A percentile compares a stretch with the other conserved stretches of the same genome.
These are phyloP conservation scores for Nicotiana tomentosiformis DNA, from an alignment of 257 asterid genomes.

Conservation along the genomic window DNA sequence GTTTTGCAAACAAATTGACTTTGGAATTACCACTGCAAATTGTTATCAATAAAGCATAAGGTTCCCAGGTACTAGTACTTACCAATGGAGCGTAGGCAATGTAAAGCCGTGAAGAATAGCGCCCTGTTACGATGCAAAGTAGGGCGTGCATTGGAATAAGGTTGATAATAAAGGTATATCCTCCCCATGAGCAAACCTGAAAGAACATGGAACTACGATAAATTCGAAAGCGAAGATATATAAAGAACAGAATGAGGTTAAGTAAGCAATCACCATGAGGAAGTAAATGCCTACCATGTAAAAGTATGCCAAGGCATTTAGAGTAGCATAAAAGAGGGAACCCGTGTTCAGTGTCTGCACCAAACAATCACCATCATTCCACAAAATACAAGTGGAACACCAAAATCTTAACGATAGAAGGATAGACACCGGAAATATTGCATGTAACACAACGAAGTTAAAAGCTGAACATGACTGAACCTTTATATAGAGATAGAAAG, in stretches of 20 bases:
- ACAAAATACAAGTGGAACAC: background rate
- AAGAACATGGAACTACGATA: background rate
- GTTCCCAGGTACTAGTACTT: conserved; percentile 27
- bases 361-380: conserved; percentile 7
- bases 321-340: conserved; percentile 91
- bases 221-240: background rate
- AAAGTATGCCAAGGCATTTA: conserved; percentile 87
- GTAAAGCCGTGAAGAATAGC: conserved; percentile 91
- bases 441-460: background rate
- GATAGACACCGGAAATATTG: background rate
- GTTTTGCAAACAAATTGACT: too few relatives aligned
- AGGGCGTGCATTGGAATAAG: conserved; percentile 99
- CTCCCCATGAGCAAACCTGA: conserved; percentile 99
- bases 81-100: conserved; percentile 97
- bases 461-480: conserved; percentile 29
- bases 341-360: conserved; percentile 97
- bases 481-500: conserved; percentile 96
- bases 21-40: background rate
- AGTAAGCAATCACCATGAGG: background rate
- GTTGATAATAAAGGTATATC: conserved; percentile 95
- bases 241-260: background rate
- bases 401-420: background rate
- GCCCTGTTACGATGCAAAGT: conserved; percentile 94
- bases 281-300: conserved; percentile 63
- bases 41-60: background rate